Evolutionary conservation across 176 grass and related monocot species (phyloP).

Genomic region (Poa pratensis): DNA sequence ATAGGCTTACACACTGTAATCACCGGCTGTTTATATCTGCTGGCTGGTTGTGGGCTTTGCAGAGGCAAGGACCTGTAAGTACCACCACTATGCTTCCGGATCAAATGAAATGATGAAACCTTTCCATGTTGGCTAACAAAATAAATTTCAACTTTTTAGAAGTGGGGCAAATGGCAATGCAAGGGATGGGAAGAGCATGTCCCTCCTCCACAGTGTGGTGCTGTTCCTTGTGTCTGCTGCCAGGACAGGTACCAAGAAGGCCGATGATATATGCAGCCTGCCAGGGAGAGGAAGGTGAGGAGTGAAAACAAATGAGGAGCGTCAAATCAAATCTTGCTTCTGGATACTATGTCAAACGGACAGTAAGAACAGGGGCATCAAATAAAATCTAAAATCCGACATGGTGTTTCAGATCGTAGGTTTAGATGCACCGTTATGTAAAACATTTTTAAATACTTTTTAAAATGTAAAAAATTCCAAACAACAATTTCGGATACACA

Average conservation of each 20-base stretch:
- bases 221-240: slow-evolving; percentile 37
- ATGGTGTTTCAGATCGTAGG: too few relatives aligned
- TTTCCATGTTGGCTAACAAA: background rate
- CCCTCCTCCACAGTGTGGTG: slow-evolving; percentile 2
- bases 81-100: background rate
- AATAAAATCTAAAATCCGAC: too few relatives aligned
- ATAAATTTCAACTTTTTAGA: slow-evolving; percentile 16
- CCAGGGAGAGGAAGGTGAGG: background rate
- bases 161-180: too few relatives aligned
- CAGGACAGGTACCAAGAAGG: too few relatives aligned
- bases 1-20: background rate
- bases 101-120: slow-evolving; percentile 40
- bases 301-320: background rate
- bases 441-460: too few relatives aligned
- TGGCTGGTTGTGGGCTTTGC: background rate
- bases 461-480: too few relatives aligned
- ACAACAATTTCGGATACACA: too few relatives aligned
- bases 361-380: background rate
- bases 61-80: slow-evolving; percentile 7
- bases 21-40: background rate
- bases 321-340: slow-evolving; percentile 30
- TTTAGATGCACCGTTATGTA: too few relatives aligned
- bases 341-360: slow-evolving; percentile 11
- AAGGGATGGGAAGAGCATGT: background rate
- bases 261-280: background rate